phyloP scores from a whole-genome alignment of 257 asterid genomes.

The Penstemon davidsonii region DNA sequence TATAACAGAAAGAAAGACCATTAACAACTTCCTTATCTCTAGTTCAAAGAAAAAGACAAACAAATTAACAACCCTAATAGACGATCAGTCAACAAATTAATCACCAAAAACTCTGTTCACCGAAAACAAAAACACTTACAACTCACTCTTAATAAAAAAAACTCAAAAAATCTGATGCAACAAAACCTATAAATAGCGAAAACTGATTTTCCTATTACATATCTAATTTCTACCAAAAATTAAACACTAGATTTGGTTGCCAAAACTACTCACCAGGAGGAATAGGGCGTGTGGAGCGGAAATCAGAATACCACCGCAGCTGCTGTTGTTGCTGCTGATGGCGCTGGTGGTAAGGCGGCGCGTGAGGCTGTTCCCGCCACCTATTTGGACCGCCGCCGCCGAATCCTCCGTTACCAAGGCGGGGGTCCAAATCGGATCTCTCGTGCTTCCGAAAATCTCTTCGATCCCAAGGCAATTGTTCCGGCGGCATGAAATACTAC shows the following conservation, averaged over 20 bases:
- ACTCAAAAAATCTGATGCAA: not conserved
- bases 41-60: too few species aligned
- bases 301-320: slow-evolving; percentile 67
- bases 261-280: slow-evolving; percentile 60
- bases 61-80: not conserved
- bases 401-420: slow-evolving; percentile 35
- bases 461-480: slow-evolving; percentile 96
- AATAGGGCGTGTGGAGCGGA: slow-evolving; percentile 63
- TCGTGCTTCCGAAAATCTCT: slow-evolving; percentile 89
- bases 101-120: too few species aligned
- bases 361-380: slow-evolving; percentile 71
- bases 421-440: slow-evolving; percentile 58
- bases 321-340: slow-evolving; percentile 21
- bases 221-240: not conserved
- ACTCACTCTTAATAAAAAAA: not conserved
- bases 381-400: slow-evolving; percentile 56
- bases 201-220: not conserved
- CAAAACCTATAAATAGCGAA: too few species aligned
- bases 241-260: too few species aligned
- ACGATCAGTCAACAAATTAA: too few species aligned
- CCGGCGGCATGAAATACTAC: slow-evolving; percentile 77
- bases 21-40: slow-evolving; percentile 30
- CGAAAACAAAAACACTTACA: too few species aligned
- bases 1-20: not conserved
- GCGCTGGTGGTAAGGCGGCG: slow-evolving; percentile 35